phyloP scores from a whole-genome alignment of 225 moss, liverwort and hornwort genomes.

The Pseudisothecium myosuroides region DNA sequence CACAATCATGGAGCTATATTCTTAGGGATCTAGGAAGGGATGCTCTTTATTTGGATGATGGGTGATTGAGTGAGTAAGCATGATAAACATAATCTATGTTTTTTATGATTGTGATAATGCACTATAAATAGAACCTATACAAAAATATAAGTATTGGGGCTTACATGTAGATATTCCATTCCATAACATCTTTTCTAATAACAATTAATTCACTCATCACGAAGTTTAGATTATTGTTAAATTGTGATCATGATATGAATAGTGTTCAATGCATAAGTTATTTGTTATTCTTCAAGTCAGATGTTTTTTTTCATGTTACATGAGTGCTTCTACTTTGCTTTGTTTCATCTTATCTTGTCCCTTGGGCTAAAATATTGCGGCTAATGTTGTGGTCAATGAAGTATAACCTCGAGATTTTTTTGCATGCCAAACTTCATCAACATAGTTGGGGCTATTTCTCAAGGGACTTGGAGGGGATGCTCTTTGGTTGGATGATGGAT shows the following conservation, averaged over 20 bases:
- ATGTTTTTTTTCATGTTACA: not conserved
- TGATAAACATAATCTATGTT: not conserved
- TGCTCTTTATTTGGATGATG: accelerated
- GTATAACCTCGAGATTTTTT: too few relatives aligned
- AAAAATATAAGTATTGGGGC: accelerated
- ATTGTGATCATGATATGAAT: too few relatives aligned
- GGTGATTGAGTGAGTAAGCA: accelerated
- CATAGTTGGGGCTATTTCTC: not conserved
- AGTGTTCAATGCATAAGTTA: too few relatives aligned
- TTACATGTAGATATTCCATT: accelerated
- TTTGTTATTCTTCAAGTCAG: accelerated
- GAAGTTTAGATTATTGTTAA: too few relatives aligned
- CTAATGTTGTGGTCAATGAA: not conserved
- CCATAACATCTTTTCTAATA: not conserved
- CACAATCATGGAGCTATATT: not conserved
- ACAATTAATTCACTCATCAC: too few relatives aligned
- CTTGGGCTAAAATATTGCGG: accelerated
- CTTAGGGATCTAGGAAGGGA: accelerated
- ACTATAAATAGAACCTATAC: not conserved
- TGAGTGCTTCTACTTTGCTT: not conserved
- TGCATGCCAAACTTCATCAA: not conserved
- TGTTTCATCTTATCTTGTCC: not conserved
- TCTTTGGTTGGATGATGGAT: not conserved
- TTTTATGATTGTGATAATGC: not conserved
- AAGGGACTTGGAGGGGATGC: accelerated